phyloP scores from a whole-genome alignment of 164 flowering plant genomes.

The Warburgia ugandensis region DNA sequence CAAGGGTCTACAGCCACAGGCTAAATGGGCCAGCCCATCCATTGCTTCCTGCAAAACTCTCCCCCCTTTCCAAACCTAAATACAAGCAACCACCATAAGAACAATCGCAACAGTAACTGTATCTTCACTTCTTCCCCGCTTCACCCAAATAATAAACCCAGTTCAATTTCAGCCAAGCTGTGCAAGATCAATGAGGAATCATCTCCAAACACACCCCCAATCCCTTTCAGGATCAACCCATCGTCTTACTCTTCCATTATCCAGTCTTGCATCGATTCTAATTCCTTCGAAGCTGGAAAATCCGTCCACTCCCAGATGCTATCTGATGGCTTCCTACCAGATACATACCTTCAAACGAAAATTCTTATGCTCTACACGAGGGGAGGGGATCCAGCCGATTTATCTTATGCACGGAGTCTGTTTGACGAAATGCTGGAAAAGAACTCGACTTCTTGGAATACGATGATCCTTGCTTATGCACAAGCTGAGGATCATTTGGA shows the following conservation, averaged over 20 bases:
- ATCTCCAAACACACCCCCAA: not conserved
- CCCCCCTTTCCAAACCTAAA: too few species aligned
- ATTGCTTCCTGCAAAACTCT: too few species aligned
- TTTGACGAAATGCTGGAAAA: constrained; percentile 5
- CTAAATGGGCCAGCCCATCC: too few species aligned
- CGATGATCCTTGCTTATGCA: constrained; percentile 9
- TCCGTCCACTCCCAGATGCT: constrained; percentile 6
- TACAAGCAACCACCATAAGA: too few species aligned
- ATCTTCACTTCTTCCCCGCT: too few species aligned
- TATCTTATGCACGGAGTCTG: constrained; percentile 1
- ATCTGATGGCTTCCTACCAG: constrained; percentile 2
- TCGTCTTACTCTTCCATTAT: constrained; percentile 8
- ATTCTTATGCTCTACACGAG: constrained; percentile 6
- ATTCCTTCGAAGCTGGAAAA: constrained; percentile 1
- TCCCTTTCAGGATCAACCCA: constrained; percentile 3
- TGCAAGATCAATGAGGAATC: not conserved
- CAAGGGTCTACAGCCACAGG: too few species aligned
- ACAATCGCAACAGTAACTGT: too few species aligned
- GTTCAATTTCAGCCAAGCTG: constrained; percentile 1
- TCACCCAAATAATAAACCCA: not conserved
- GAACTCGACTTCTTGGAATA: constrained; percentile 12
- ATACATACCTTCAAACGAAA: constrained; percentile 9
- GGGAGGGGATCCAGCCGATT: not conserved
- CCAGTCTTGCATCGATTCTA: constrained; percentile 7
- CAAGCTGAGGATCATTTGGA: not conserved